Percentiles rank a stretch among this genome's conserved stretches.
phyloP scores from a whole-genome alignment of 1,284 basidiomycete genomes.

The Wallemia ichthyophaga region DNA sequence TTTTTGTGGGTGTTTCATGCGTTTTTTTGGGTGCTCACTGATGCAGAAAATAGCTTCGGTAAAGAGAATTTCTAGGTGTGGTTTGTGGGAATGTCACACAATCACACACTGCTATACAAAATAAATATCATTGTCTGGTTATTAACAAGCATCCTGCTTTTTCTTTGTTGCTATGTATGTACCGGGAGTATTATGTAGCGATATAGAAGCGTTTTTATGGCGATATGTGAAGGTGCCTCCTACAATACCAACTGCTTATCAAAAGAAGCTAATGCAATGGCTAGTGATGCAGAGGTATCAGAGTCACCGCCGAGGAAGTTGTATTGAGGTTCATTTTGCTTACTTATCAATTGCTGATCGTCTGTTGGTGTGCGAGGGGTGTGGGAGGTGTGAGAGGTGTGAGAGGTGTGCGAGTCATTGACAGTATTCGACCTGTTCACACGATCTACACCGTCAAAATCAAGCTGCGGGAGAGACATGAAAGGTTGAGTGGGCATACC shows the following conservation, averaged over 20 bases:
- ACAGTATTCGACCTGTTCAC: too few relatives aligned
- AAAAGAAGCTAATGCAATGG: neutral
- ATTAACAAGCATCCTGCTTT: too few relatives aligned
- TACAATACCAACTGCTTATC: neutral
- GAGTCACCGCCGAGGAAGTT: neutral
- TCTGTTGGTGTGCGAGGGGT: neutral
- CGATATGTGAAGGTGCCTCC: too few relatives aligned
- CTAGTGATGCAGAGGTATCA: neutral
- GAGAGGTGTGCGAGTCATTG: too few relatives aligned
- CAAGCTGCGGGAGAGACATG: neutral
- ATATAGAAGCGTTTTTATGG: too few relatives aligned
- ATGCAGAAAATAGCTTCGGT: neutral
- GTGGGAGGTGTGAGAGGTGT: too few relatives aligned
- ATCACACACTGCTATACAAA: too few relatives aligned
- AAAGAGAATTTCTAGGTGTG: neutral
- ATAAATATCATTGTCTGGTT: too few relatives aligned
- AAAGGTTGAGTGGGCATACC: neutral
- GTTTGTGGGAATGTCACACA: too few relatives aligned
- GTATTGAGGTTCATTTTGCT: neutral
- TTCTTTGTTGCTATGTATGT: too few relatives aligned
- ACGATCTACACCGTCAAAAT: neutral
- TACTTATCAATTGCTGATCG: neutral
- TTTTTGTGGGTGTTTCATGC: conserved; percentile 41
- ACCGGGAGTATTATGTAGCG: too few relatives aligned
- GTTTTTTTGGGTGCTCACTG: neutral